Percentiles rank a stretch among this genome's conserved stretches.
Evolutionary conservation across 345 rosid genomes (phyloP).

Genomic region (Boechera retrofracta): DNA sequence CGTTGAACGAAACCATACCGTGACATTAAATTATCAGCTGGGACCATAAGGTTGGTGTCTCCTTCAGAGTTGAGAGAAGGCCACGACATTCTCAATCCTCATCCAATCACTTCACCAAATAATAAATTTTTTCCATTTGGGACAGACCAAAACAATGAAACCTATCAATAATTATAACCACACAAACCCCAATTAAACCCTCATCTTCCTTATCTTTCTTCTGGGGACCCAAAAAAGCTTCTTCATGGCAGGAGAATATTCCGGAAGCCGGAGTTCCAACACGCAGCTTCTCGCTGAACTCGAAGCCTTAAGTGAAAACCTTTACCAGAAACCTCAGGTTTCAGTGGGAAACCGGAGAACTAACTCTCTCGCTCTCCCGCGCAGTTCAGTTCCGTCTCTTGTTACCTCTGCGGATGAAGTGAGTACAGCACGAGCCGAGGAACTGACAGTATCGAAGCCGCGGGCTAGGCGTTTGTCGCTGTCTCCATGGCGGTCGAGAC

Average conservation of each 20-base stretch:
- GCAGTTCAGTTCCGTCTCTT: slow-evolving; percentile 59
- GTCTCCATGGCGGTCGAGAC: slow-evolving; percentile 89
- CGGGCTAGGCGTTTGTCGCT: slow-evolving; percentile 78
- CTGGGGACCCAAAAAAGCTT: neutral
- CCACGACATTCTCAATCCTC: slow-evolving; percentile 44
- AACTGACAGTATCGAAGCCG: slow-evolving; percentile 40
- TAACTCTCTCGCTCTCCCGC: slow-evolving; percentile 82
- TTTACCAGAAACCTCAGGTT: slow-evolving; percentile 76
- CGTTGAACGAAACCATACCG: slow-evolving; percentile 21
- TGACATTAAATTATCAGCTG: slow-evolving; percentile 25
- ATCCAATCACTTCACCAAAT: slow-evolving; percentile 26
- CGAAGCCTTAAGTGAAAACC: slow-evolving; percentile 76
- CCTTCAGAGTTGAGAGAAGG: slow-evolving; percentile 29
- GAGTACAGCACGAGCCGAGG: slow-evolving; percentile 38
- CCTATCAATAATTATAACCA: slow-evolving; percentile 35
- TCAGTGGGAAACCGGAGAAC: slow-evolving; percentile 60
- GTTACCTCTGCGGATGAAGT: slow-evolving; percentile 52
- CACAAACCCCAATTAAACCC: slow-evolving; percentile 36
- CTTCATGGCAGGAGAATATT: slow-evolving; percentile 54
- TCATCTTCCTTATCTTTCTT: slow-evolving; percentile 30
- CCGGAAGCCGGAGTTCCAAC: slow-evolving; percentile 65
- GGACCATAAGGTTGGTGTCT: slow-evolving; percentile 35
- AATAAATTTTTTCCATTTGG: neutral
- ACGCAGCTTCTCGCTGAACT: slow-evolving; percentile 84
- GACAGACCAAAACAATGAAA: slow-evolving; percentile 20